Evolutionary conservation across 2,329 filamentous ascomycete genomes (phyloP), one percentile per base, ranked within the genome.

Genomic region (Fusarium fracticaudum): DNA sequence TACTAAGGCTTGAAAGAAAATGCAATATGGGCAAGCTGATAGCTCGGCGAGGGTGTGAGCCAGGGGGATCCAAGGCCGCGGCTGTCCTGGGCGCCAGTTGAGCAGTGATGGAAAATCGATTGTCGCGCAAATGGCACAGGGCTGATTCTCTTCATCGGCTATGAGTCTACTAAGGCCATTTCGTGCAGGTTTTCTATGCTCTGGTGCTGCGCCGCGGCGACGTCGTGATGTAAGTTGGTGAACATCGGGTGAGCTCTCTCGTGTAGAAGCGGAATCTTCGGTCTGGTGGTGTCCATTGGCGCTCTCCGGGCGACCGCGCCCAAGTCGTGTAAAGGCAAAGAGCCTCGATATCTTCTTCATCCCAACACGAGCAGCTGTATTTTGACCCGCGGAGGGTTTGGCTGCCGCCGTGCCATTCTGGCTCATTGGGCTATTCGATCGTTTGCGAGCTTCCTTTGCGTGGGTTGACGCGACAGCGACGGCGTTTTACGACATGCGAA

Each of bases 291-390:
- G 66, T 12, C 60, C 64, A 43, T 66, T 71, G 29, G 73, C 63
- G 41, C 59, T 72, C 38, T 78, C 77, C 4, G 72, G 70, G 15
- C 77, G 77, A 54, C 77, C 76, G 47, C 81, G 79, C 58, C 75
- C 74, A 26, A 81, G 78, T 35, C 80, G 78, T 60, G 79, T 78
- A 51, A 78, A 79, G 71, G 80, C 75, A 69, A 83, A 77, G 64
- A 83, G 80, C 64, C 80, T 80, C 54, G 81, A 81, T 60, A 83
- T 78, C 72, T 83, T 83, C 75, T 81, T 83, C 79, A 83, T 82
- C 55, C 62, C 64, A 44, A 65, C 60, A 40, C 72, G 71, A 58
- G 74, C 72, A 59, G 63, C 60, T 45, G 73, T 43, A 69, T 55
- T 72, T 69, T 68, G 60, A 59, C 71, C 70, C 64, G 60, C 64